Evolutionary conservation across 208 protist species (phyloP).

Genomic region (Endotrypanum monterogeii): DNA sequence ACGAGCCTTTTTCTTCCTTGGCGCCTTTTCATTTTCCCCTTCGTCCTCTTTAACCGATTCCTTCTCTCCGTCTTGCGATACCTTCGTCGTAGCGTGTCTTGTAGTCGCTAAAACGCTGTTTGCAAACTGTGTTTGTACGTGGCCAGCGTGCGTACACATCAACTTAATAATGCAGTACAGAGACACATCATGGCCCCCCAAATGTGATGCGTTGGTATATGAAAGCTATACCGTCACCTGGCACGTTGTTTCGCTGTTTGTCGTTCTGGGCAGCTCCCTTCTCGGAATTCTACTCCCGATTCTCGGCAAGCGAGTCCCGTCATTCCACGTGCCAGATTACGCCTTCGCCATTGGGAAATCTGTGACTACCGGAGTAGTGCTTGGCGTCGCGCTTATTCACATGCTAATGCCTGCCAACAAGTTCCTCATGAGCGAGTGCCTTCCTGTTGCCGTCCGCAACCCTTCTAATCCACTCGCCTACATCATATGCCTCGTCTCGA

Average conservation of each 20-base stretch:
- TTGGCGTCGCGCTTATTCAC: constrained; percentile 58
- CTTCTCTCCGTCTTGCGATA: background rate
- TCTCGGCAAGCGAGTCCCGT: constrained; percentile 38
- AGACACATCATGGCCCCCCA: background rate
- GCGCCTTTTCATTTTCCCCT: background rate
- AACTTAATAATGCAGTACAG: background rate
- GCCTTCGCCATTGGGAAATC: constrained; percentile 57
- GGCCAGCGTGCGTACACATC: background rate
- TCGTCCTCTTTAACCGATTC: no score
- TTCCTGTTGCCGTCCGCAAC: constrained; percentile 14
- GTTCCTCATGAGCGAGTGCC: constrained; percentile 32
- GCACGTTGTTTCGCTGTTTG: constrained; percentile 25
- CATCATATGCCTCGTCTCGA: constrained; percentile 33
- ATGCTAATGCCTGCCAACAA: constrained; percentile 44
- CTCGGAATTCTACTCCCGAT: constrained; percentile 51
- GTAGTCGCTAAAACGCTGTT: background rate
- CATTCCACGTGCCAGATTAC: constrained; percentile 38
- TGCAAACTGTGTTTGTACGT: background rate
- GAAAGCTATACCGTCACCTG: constrained; percentile 20
- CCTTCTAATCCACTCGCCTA: constrained; percentile 27
- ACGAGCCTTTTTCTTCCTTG: background rate
- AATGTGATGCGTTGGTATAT: constrained; percentile 6
- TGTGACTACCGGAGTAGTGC: constrained; percentile 55
- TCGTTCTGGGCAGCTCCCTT: constrained; percentile 29
- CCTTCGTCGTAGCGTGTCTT: no score